Conservation (phyloP, 2,329 filamentous ascomycete species). For the Zarea fungicola region DNA sequence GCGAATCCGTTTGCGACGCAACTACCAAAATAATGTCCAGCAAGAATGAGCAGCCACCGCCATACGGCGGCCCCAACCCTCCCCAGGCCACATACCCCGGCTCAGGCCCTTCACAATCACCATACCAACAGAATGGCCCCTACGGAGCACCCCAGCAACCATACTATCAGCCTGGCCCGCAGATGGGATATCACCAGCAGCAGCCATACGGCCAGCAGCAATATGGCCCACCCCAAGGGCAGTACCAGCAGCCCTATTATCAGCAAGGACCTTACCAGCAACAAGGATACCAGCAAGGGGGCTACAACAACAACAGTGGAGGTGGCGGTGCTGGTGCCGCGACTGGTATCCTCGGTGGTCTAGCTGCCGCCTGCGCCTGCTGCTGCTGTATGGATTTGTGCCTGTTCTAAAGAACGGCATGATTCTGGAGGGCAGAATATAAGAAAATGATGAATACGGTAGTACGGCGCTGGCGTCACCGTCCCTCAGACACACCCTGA, state of each 20-base stretch:
- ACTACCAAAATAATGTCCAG: constrained; percentile 32
- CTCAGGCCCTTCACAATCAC: constrained; percentile 32
- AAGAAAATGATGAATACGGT: background rate
- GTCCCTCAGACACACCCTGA: no score
- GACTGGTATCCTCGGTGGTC: constrained; percentile 37
- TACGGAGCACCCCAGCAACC: constrained; percentile 26
- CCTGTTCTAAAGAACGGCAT: constrained; percentile 40
- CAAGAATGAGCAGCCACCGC: constrained; percentile 46
- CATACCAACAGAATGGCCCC: constrained; percentile 22
- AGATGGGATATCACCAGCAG: constrained; percentile 41
- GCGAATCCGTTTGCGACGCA: background rate
- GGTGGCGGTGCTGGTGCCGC: constrained; percentile 13
- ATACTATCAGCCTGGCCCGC: constrained; percentile 35
- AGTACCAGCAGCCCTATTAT: constrained; percentile 33
- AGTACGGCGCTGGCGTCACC: background rate
- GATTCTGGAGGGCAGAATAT: background rate
- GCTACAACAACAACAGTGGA: constrained; percentile 31
- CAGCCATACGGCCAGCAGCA: constrained; percentile 31
- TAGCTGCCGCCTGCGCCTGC: constrained; percentile 48
- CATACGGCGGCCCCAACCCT: constrained; percentile 37
- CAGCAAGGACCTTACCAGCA: constrained; percentile 6
- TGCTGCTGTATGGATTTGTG: constrained; percentile 55
- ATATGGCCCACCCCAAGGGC: no score
- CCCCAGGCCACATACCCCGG: constrained; percentile 42
- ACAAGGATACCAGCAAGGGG: constrained; percentile 21